Percentiles rank a stretch among this genome's conserved stretches.
phyloP scores from a whole-genome alignment of 2,329 filamentous ascomycete species.

The Alternaria triticina region DNA sequence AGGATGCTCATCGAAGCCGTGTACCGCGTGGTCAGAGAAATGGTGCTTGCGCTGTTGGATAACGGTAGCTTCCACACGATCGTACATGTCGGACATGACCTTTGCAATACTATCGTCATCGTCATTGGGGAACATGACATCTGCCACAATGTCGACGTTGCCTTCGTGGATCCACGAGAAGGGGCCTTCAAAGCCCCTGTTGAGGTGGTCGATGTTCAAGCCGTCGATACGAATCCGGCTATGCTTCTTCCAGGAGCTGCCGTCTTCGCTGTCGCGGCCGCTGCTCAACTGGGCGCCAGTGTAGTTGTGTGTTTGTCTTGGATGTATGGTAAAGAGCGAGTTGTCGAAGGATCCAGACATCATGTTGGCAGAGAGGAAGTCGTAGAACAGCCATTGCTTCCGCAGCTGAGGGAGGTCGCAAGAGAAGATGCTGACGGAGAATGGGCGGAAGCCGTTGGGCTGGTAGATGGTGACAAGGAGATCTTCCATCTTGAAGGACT shows the following conservation, averaged over 20 bases:
- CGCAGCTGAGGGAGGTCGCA: conserved; percentile 91
- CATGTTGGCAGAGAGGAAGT: conserved; percentile 92
- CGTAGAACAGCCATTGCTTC: conserved; percentile 98
- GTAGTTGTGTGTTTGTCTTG: conserved; percentile 84
- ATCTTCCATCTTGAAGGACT: conserved; percentile 95
- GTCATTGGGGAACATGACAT: conserved; percentile 92
- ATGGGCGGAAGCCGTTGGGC: conserved; percentile 88
- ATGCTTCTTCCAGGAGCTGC: conserved; percentile 90
- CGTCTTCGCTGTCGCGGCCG: conserved; percentile 65
- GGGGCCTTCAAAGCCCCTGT: conserved; percentile 87
- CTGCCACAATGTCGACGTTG: conserved; percentile 93
- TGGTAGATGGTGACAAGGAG: conserved; percentile 91
- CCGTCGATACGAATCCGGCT: conserved; percentile 91
- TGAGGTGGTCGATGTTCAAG: conserved; percentile 93
- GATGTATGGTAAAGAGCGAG: conserved; percentile 96
- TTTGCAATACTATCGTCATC: conserved; percentile 88
- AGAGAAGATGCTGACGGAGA: conserved; percentile 92
- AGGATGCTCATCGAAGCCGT: conserved; percentile 34
- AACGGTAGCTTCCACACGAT: conserved; percentile 91
- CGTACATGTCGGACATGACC: conserved; percentile 96
- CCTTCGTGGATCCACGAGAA: conserved; percentile 99
- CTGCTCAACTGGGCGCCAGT: conserved; percentile 68
- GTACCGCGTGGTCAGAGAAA: conserved; percentile 43
- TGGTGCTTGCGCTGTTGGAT: conserved; percentile 70
- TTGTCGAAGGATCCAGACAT: conserved; percentile 96